phyloP scores from a whole-genome alignment of 75 land plant genomes.

The Larix kaempferi region DNA sequence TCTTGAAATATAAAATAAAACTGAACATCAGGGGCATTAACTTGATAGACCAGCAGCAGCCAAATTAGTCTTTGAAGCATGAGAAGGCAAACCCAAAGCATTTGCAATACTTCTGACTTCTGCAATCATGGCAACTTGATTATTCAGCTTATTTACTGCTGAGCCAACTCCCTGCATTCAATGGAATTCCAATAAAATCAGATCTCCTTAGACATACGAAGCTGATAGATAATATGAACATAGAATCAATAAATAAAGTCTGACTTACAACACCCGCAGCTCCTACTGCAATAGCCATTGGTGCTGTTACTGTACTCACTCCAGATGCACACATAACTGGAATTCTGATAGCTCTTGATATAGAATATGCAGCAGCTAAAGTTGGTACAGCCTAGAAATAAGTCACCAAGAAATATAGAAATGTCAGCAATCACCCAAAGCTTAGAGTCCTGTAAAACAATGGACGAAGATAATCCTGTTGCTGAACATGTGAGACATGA shows the following conservation, averaged over 20 bases:
- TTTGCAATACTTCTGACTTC: slow-evolving; percentile 74
- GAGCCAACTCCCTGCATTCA: slow-evolving; percentile 85
- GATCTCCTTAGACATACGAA: not conserved
- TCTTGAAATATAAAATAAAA: too few species aligned
- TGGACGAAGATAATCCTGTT: too few species aligned
- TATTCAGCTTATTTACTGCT: slow-evolving; percentile 86
- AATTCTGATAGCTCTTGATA: slow-evolving; percentile 81
- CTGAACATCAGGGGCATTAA: too few species aligned
- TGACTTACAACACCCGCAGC: slow-evolving; percentile 90
- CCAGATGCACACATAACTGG: slow-evolving; percentile 97
- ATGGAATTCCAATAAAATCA: slow-evolving; percentile 6
- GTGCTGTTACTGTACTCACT: slow-evolving; percentile 89
- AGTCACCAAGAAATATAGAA: not conserved
- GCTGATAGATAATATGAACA: not conserved
- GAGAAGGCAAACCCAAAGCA: slow-evolving; percentile 36
- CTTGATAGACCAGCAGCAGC: too few species aligned
- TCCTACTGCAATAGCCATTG: slow-evolving; percentile 90
- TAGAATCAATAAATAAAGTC: not conserved
- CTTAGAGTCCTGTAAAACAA: not conserved
- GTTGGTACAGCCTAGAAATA: slow-evolving; percentile 73
- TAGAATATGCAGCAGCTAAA: slow-evolving; percentile 86
- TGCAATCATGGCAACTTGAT: slow-evolving; percentile 92
- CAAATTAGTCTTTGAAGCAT: not conserved
- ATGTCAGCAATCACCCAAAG: not conserved
- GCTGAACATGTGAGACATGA: too few species aligned